Evolutionary conservation across 2,329 filamentous ascomycete genomes (phyloP).

Genomic region (Fusarium marasasianum): DNA sequence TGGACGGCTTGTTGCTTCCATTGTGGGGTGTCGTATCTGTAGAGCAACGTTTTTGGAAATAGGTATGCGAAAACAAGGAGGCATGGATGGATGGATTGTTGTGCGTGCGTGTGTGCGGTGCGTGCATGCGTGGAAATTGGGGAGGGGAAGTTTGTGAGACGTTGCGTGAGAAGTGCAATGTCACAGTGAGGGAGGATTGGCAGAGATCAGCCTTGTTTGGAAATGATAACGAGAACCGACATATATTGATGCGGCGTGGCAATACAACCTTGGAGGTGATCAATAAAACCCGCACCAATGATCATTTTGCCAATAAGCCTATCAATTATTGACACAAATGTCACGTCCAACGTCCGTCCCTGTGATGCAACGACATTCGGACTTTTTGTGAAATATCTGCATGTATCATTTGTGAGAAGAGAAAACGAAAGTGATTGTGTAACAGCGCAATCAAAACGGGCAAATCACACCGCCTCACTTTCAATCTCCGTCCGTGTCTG

Average conservation of each 20-base stretch:
- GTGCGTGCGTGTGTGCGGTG: too few relatives aligned
- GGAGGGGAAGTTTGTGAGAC: slow-evolving; percentile 1
- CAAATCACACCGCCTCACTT: slow-evolving; percentile 26
- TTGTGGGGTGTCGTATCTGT: slow-evolving; percentile 17
- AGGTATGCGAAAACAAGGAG: background rate
- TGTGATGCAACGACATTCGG: background rate
- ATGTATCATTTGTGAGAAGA: slow-evolving; percentile 18
- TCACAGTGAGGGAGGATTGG: background rate
- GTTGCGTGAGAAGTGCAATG: background rate
- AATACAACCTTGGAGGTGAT: background rate
- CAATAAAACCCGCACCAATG: background rate
- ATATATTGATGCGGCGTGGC: background rate
- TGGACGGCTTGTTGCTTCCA: slow-evolving; percentile 9
- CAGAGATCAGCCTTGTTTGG: background rate
- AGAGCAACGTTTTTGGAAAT: slow-evolving; percentile 6
- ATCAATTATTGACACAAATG: background rate
- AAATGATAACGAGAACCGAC: background rate
- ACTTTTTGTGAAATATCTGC: background rate
- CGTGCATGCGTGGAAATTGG: background rate
- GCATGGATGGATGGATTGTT: background rate
- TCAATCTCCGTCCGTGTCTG: background rate
- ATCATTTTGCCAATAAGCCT: background rate
- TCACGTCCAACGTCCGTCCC: background rate
- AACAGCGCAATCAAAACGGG: slow-evolving; percentile 7
- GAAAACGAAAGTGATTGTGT: slow-evolving; percentile 9